Conservation (phyloP, 495 filamentous ascomycete genomes). For the Cercophora samala region DNA sequence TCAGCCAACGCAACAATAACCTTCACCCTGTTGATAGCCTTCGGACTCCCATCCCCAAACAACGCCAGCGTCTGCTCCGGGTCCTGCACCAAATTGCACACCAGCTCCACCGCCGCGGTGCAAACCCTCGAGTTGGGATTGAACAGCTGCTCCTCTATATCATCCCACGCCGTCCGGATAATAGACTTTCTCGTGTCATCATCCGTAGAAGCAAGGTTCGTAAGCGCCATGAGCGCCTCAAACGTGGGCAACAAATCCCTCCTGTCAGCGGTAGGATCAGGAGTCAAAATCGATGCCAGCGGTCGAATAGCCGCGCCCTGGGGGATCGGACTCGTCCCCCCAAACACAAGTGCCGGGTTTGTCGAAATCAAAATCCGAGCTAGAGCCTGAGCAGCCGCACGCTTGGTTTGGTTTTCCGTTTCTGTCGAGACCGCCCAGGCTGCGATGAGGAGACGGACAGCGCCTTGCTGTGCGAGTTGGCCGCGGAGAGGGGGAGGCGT, state of each 20-base stretch:
- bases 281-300: slow-evolving; percentile 64
- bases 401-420: slow-evolving; percentile 49
- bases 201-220: slow-evolving; percentile 81
- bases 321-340: slow-evolving; percentile 66
- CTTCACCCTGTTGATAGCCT: slow-evolving; percentile 69
- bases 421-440: slow-evolving; percentile 58
- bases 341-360: slow-evolving; percentile 82
- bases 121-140: slow-evolving; percentile 71
- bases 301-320: slow-evolving; percentile 75
- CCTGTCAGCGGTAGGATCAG: slow-evolving; percentile 57
- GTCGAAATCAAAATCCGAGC: slow-evolving; percentile 89
- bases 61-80: slow-evolving; percentile 64
- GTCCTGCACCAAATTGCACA: slow-evolving; percentile 86
- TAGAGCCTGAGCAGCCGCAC: slow-evolving; percentile 74
- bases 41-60: slow-evolving; percentile 61
- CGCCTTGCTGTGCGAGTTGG: slow-evolving; percentile 83
- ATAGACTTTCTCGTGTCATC: slow-evolving; percentile 67
- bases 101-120: slow-evolving; percentile 79
- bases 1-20: slow-evolving; percentile 84
- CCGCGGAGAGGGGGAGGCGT: slow-evolving; percentile 68
- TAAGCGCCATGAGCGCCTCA: slow-evolving; percentile 85
- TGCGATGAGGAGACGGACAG: slow-evolving; percentile 75
- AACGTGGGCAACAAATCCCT: slow-evolving; percentile 85
- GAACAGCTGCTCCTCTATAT: slow-evolving; percentile 78
- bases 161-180: slow-evolving; percentile 65